Percentiles rank a stretch among this genome's conserved stretches.
Evolutionary conservation across 163 green algal species (phyloP).

Genomic region (Scenedesmus sp.): DNA sequence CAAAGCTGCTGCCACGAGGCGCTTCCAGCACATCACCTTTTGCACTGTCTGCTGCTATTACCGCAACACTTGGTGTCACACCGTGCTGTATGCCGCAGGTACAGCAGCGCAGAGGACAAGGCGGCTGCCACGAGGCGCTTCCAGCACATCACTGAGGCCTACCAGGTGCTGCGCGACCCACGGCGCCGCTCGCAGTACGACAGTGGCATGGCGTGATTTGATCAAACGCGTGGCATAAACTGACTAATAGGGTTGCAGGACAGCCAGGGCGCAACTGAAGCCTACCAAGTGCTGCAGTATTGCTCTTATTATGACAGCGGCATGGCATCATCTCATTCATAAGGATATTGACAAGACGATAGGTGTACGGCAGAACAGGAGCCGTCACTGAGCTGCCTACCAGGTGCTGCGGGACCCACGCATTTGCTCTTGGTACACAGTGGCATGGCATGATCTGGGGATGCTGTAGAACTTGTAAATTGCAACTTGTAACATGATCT

Average conservation of each 20-base stretch:
- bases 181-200: conserved; percentile 25
- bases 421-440: no score
- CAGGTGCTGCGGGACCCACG: no score
- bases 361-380: background rate
- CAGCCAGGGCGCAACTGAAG: no score
- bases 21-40: no score
- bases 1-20: background rate
- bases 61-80: no score
- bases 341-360: background rate
- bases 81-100: background rate
- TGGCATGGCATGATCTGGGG: no score
- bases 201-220: background rate
- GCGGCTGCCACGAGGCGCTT: conserved; percentile 40
- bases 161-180: conserved; percentile 44
- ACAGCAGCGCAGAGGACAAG: conserved; percentile 31
- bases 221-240: background rate
- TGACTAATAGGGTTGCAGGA: no score
- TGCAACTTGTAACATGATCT: no score
- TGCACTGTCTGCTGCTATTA: background rate
- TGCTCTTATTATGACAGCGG: background rate
- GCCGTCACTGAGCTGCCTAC: no score
- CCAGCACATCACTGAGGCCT: conserved; percentile 49
- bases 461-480: no score
- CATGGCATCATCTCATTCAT: background rate
- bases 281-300: background rate